Evolutionary conservation across 2,329 filamentous ascomycete species (phyloP).

Genomic region (Microcyclosporella mali): DNA sequence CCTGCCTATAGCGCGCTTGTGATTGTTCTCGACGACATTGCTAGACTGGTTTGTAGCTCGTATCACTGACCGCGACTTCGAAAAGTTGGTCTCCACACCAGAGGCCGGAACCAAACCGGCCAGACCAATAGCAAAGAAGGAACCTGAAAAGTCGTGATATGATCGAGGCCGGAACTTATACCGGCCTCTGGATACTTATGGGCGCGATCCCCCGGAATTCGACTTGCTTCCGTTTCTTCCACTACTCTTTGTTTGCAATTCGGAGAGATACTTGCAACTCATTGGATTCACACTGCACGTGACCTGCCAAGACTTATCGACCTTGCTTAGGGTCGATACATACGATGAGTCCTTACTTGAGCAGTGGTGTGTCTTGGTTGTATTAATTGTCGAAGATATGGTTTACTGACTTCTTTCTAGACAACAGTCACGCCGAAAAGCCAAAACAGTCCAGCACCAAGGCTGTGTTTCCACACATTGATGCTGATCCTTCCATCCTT

Average conservation of each 20-base stretch:
- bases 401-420: neutral
- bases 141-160: slow-evolving; percentile 6
- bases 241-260: slow-evolving; percentile 6
- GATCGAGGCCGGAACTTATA: slow-evolving; percentile 13
- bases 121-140: slow-evolving; percentile 16
- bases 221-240: slow-evolving; percentile 13
- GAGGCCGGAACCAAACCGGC: slow-evolving; percentile 21
- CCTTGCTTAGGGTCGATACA: too few relatives aligned
- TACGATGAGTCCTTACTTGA: slow-evolving; percentile 20
- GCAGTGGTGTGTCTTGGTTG: too few relatives aligned
- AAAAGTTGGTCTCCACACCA: slow-evolving; percentile 5
- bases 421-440: slow-evolving; percentile 6
- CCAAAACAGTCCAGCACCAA: slow-evolving; percentile 12
- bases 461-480: slow-evolving; percentile 23
- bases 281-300: slow-evolving; percentile 7
- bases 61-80: slow-evolving; percentile 3
- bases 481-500: slow-evolving; percentile 22
- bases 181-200: slow-evolving; percentile 20
- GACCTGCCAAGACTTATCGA: slow-evolving; percentile 4
- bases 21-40: too few relatives aligned
- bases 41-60: neutral
- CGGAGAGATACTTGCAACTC: neutral
- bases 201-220: slow-evolving; percentile 10
- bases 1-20: too few relatives aligned
- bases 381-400: too few relatives aligned